Evolutionary conservation across 495 filamentous ascomycete genomes (phyloP), one percentile per base, ranked within the genome.

Genomic region (Xanthoparmelia taractica): DNA sequence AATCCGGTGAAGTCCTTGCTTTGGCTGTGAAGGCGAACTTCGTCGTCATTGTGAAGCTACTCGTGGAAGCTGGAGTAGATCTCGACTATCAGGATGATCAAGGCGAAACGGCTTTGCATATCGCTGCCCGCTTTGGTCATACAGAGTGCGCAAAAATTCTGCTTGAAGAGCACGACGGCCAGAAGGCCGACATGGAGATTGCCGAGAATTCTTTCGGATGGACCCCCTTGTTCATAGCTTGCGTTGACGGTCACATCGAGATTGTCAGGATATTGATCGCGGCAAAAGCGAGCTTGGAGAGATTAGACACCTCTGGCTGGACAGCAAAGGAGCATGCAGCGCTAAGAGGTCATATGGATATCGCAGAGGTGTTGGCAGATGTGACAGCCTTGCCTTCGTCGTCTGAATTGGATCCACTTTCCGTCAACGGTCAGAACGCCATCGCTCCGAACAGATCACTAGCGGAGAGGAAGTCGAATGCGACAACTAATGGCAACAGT

Each of bases 301-400:
- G 80, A 56, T 72, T 75, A 12, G 94, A 97, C 72, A 85, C 85
- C 3, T 97, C 92, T 57, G 94, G 94, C 11, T 98, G 95, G 95
- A 96, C 90, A 2, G 85, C 92, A 3, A 90, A 86, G 75, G 94
- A 98, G 71, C 94, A 97, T 75, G 94, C 94, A 7, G 87, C 90
- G 0, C 75, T 98, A 41, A 77, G 94, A 67, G 94, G 94, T 0
- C 92, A 98, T 70, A 77, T 97, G 45, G 75, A 80, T 5, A 91
- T 97, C 65, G 89, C 91, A 12, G 79, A 80, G 33, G 80, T 81
- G 40, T 78, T 96, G 17, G 84, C 82, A 10, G 73, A 81, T 56
- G 75, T 82, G 34, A 79, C 77, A 25, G 75, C 75, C 11, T 68
- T 71, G 11, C 70, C 74, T 67, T 72, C 76, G 63, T 58, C 69